These are phyloP conservation scores for Boechera stricta DNA, from an alignment of 345 rosid species.

Conservation along the genomic window DNA sequence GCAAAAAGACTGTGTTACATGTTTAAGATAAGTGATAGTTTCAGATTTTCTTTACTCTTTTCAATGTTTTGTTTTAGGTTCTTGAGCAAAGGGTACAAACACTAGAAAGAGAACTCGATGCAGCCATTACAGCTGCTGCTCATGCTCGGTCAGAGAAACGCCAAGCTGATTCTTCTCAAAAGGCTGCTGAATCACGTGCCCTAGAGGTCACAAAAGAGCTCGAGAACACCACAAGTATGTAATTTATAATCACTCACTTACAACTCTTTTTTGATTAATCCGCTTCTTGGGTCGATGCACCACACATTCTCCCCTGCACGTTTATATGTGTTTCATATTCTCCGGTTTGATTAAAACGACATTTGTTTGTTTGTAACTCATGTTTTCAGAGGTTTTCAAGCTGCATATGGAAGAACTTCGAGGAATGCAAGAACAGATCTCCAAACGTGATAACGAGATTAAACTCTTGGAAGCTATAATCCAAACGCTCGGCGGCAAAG, in stretches of 20 bases:
- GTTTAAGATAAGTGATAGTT: slow-evolving; percentile 14
- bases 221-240: slow-evolving; percentile 91
- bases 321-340: not conserved
- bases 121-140: slow-evolving; percentile 94
- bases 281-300: not conserved
- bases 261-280: not conserved
- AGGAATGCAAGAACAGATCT: slow-evolving; percentile 85
- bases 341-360: not conserved
- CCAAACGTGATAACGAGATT: slow-evolving; percentile 80
- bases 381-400: slow-evolving; percentile 83
- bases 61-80: slow-evolving; percentile 53
- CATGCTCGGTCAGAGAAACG: slow-evolving; percentile 92
- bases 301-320: not conserved
- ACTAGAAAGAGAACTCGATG: slow-evolving; percentile 93
- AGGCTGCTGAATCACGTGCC: slow-evolving; percentile 80
- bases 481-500: slow-evolving; percentile 88
- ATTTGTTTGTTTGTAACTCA: slow-evolving; percentile 10
- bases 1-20: not conserved
- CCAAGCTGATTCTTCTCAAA: slow-evolving; percentile 90
- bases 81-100: slow-evolving; percentile 98
- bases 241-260: not conserved
- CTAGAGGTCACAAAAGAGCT: slow-evolving; percentile 86
- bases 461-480: slow-evolving; percentile 94
- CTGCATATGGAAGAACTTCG: slow-evolving; percentile 92
- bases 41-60: not conserved